Conservation (phyloP, 1,139 yeast genomes). For the Cylindricascospora bacillispora region DNA sequence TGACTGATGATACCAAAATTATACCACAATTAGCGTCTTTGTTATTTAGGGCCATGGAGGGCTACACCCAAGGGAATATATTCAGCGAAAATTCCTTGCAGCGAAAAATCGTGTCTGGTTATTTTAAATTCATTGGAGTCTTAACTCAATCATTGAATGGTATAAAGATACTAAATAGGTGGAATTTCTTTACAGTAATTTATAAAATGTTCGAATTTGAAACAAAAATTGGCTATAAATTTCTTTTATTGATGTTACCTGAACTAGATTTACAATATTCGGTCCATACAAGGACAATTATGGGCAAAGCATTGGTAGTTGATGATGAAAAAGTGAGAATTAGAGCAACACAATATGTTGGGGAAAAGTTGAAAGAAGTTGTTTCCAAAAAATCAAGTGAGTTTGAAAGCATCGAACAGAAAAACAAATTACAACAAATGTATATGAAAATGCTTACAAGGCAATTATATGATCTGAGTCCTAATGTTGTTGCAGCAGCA, state of each 20-base stretch:
- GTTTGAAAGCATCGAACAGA: slow-evolving; percentile 6
- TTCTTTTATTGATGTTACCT: slow-evolving; percentile 44
- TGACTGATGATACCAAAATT: slow-evolving; percentile 55
- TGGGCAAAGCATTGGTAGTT: slow-evolving; percentile 51
- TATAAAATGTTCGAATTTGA: slow-evolving; percentile 56
- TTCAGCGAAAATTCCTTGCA: slow-evolving; percentile 49
- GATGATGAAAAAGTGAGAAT: slow-evolving; percentile 41
- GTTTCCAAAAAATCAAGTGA: slow-evolving; percentile 4
- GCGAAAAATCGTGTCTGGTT: slow-evolving; percentile 61
- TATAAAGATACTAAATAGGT: slow-evolving; percentile 52
- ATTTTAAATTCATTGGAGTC: slow-evolving; percentile 65
- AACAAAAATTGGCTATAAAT: slow-evolving; percentile 39
- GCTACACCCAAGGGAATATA: slow-evolving; percentile 56
- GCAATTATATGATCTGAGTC: slow-evolving; percentile 57
- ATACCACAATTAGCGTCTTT: slow-evolving; percentile 81
- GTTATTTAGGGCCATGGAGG: slow-evolving; percentile 49
- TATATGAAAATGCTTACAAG: slow-evolving; percentile 42
- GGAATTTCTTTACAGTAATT: slow-evolving; percentile 76
- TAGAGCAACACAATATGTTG: slow-evolving; percentile 43
- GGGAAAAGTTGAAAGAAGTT: slow-evolving; percentile 23
- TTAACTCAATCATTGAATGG: slow-evolving; percentile 52
- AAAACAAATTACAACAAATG: slow-evolving; percentile 17
- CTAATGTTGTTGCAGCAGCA: slow-evolving; percentile 46
- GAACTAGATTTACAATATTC: slow-evolving; percentile 50
- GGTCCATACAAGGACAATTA: slow-evolving; percentile 54